A percentile compares a stretch with the other conserved stretches of the same genome.
Evolutionary conservation across 1,284 basidiomycete species (phyloP).

Genomic region (Waitea zeae): DNA sequence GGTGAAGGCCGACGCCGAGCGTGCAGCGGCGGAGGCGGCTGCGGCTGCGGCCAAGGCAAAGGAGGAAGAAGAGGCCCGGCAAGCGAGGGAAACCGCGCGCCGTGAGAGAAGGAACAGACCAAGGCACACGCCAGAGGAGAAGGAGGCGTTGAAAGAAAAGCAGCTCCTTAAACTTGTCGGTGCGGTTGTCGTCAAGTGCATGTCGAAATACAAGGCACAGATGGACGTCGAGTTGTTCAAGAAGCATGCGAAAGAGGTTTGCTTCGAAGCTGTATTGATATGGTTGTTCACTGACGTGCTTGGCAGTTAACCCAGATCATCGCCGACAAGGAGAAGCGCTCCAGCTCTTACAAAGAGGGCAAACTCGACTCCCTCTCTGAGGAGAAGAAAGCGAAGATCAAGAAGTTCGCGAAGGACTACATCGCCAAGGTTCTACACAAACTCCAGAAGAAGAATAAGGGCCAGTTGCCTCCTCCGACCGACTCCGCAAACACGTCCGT

Average conservation of each 20-base stretch:
- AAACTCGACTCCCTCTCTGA: conserved; percentile 65
- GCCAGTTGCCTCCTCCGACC: conserved; percentile 9
- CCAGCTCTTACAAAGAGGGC: conserved; percentile 53
- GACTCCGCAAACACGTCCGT: conserved; percentile 12
- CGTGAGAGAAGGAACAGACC: conserved; percentile 21
- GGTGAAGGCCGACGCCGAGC: conserved; percentile 16
- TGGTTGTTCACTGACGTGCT: conserved; percentile 1
- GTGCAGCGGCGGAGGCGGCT: conserved; percentile 20
- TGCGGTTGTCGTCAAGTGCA: conserved; percentile 76
- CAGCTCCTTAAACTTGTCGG: conserved; percentile 72
- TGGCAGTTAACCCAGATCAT: conserved; percentile 62
- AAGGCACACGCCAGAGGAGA: conserved; percentile 30
- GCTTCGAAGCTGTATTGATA: conserved; percentile 9
- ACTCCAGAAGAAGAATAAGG: conserved; percentile 29
- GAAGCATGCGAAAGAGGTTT: conserved; percentile 86
- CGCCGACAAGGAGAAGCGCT: conserved; percentile 87
- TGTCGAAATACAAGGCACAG: conserved; percentile 76
- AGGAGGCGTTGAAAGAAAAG: conserved; percentile 66
- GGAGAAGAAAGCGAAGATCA: conserved; percentile 83
- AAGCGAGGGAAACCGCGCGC: conserved; percentile 15
- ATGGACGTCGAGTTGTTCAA: conserved; percentile 86
- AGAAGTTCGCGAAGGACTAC: conserved; percentile 86
- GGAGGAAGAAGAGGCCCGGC: conserved; percentile 15
- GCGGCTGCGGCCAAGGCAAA: conserved; percentile 13
- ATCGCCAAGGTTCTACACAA: conserved; percentile 51